Conservation (phyloP, 2,329 filamentous ascomycete genomes). For the Sarocladium kiliense region DNA sequence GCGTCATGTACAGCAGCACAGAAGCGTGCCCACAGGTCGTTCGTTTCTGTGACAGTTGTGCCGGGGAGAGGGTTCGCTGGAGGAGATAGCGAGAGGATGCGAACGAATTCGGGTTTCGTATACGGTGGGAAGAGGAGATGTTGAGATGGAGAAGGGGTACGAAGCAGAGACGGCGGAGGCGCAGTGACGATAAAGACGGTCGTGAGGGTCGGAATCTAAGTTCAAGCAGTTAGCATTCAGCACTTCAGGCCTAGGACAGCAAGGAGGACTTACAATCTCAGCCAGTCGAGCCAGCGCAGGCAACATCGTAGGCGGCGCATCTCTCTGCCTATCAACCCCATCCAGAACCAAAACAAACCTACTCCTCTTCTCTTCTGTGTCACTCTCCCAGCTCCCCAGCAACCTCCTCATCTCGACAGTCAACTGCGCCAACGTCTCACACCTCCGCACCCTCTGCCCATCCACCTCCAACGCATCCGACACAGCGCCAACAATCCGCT, state of each 20-base stretch:
- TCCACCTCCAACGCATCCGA: conserved; percentile 42
- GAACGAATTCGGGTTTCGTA: conserved; percentile 70
- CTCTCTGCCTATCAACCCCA: conserved; percentile 77
- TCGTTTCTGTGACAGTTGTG: conserved; percentile 49
- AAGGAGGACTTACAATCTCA: conserved; percentile 59
- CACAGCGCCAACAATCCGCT: conserved; percentile 60
- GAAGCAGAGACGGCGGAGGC: conserved; percentile 64
- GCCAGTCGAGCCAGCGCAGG: conserved; percentile 77
- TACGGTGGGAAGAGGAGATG: conserved; percentile 84
- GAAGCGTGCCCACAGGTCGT: conserved; percentile 75
- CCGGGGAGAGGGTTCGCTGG: conserved; percentile 37
- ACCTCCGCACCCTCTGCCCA: conserved; percentile 41
- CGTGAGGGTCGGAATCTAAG: conserved; percentile 71
- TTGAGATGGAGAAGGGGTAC: conserved; percentile 58
- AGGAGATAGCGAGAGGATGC: conserved; percentile 61
- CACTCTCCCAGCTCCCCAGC: conserved; percentile 40
- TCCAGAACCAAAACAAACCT: conserved; percentile 84
- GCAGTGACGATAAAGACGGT: conserved; percentile 72
- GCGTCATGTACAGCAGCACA: conserved; percentile 82
- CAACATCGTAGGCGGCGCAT: conserved; percentile 72
- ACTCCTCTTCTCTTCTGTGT: conserved; percentile 25
- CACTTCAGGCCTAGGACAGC: neutral
- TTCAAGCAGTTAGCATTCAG: conserved; percentile 1
- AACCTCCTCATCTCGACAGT: conserved; percentile 65
- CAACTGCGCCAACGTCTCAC: conserved; percentile 76